These are phyloP conservation scores for Aspergillus puulaauensis DNA, from an alignment of 2,329 filamentous ascomycete genomes.

Conservation along the genomic window DNA sequence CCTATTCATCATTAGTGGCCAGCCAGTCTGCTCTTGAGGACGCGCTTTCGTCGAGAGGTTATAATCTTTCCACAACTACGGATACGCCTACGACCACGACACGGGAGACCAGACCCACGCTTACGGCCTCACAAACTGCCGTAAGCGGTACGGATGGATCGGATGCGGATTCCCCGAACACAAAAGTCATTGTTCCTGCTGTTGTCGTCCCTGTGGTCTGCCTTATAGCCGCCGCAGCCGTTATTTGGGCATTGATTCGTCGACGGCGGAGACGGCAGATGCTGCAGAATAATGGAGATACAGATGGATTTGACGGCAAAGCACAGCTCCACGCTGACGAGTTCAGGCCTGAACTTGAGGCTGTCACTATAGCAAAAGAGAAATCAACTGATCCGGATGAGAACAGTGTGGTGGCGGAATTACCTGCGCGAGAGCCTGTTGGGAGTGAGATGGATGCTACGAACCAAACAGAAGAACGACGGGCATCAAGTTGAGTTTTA, in stretches of 20 bases:
- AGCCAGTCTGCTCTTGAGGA: background rate
- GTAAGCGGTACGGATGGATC: no score
- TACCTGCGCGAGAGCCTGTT: conserved; percentile 1
- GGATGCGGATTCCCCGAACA: background rate
- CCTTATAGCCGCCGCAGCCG: background rate
- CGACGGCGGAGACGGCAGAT: background rate
- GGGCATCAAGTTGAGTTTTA: background rate
- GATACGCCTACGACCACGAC: background rate
- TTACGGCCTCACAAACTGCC: no score
- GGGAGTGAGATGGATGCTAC: background rate
- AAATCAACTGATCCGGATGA: no score
- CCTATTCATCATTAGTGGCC: background rate
- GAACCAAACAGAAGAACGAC: background rate
- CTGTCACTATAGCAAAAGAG: background rate
- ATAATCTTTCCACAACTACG: background rate
- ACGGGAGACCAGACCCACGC: background rate
- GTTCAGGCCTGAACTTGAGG: background rate
- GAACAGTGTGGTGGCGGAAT: background rate
- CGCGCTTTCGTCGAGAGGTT: background rate
- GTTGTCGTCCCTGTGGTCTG: background rate
- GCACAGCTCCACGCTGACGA: background rate
- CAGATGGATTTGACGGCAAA: background rate
- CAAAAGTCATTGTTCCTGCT: background rate
- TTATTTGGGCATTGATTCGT: background rate
- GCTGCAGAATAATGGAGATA: background rate